Conservation (phyloP, 257 asterid genomes). For the Anisodus tanguticus region DNA sequence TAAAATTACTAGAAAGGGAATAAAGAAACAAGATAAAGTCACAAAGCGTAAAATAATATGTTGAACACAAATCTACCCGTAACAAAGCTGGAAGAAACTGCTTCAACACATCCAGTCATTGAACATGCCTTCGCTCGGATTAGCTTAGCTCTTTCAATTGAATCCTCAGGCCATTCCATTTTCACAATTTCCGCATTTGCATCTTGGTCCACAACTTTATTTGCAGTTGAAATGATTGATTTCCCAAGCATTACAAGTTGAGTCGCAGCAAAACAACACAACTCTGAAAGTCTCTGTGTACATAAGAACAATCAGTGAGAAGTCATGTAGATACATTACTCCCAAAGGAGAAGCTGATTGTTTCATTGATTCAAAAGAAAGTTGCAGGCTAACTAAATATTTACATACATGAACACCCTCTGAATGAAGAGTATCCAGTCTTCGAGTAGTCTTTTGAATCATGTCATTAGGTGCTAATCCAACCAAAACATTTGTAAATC, state of each 20-base stretch:
- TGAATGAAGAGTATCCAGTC: slow-evolving; percentile 94
- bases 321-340: slow-evolving; percentile 19
- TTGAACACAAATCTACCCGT: slow-evolving; percentile 59
- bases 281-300: slow-evolving; percentile 88
- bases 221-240: slow-evolving; percentile 66
- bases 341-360: slow-evolving; percentile 20
- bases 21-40: slow-evolving; percentile 12
- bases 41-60: background rate
- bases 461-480: slow-evolving; percentile 81
- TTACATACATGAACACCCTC: slow-evolving; percentile 96
- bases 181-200: slow-evolving; percentile 61
- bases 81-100: slow-evolving; percentile 70
- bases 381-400: slow-evolving; percentile 23
- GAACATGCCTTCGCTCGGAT: slow-evolving; percentile 66
- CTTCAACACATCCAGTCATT: slow-evolving; percentile 71
- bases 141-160: slow-evolving; percentile 78
- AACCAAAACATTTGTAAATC: slow-evolving; percentile 83
- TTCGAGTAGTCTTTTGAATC: slow-evolving; percentile 73
- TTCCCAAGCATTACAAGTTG: slow-evolving; percentile 86
- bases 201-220: slow-evolving; percentile 57
- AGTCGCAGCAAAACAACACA: slow-evolving; percentile 90
- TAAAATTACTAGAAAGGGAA: background rate
- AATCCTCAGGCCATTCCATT: slow-evolving; percentile 90
- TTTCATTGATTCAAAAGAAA: slow-evolving; percentile 21
- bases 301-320: slow-evolving; percentile 34